A percentile compares a stretch with the other conserved stretches of the same genome.
Evolutionary conservation across 306 rosid species (phyloP).

Genomic region (Trifolium subterraneum): DNA sequence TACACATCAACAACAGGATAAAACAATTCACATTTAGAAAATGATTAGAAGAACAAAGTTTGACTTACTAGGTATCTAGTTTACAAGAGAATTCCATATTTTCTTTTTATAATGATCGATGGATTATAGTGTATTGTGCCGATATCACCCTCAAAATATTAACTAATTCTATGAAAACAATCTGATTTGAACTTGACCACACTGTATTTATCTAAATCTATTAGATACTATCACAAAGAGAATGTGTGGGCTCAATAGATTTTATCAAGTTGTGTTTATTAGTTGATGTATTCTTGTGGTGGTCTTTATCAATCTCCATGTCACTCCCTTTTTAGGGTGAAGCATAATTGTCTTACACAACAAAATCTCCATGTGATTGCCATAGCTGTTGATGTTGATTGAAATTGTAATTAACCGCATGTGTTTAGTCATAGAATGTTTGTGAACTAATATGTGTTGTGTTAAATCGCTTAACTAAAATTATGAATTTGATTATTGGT

Average conservation of each 20-base stretch:
- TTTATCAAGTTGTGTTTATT: conserved; percentile 28
- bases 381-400: conserved; percentile 4
- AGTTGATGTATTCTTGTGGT: conserved; percentile 16
- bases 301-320: conserved; percentile 32
- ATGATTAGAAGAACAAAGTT: neutral
- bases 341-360: conserved; percentile 44
- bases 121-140: neutral
- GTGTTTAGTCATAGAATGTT: neutral
- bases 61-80: neutral
- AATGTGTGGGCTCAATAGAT: conserved; percentile 33
- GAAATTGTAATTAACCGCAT: neutral
- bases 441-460: neutral
- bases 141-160: neutral
- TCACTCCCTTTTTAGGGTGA: conserved; percentile 34
- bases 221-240: conserved; percentile 15
- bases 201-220: conserved; percentile 25
- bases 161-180: neutral
- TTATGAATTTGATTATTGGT: too few relatives aligned
- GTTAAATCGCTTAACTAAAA: too few relatives aligned
- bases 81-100: neutral
- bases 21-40: neutral
- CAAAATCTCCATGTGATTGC: conserved; percentile 46
- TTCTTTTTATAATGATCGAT: neutral
- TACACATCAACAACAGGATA: neutral
- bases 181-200: conserved; percentile 14